Evolutionary conservation across 2,329 filamentous ascomycete species (phyloP).

Genomic region (Cladosporium sp.): DNA sequence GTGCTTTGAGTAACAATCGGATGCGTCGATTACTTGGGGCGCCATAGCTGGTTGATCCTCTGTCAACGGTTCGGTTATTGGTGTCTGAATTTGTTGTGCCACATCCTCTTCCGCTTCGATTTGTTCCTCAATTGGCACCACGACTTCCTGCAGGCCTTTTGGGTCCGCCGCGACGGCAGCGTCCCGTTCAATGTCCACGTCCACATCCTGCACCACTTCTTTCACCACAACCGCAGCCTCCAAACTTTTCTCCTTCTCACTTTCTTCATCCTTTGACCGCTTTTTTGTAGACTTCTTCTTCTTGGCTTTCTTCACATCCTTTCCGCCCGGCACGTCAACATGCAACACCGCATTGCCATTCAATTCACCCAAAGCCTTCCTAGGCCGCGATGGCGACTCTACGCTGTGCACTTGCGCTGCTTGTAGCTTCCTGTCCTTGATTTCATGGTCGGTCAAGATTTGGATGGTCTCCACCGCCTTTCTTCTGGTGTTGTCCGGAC

Average conservation of each 20-base stretch:
- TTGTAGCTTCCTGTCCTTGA: background rate
- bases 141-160: background rate
- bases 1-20: slow-evolving; percentile 31
- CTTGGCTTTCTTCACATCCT: slow-evolving; percentile 20
- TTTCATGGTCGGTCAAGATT: background rate
- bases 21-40: background rate
- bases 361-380: slow-evolving; percentile 29
- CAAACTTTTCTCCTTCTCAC: slow-evolving; percentile 7
- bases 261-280: slow-evolving; percentile 18
- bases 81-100: background rate
- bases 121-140: background rate
- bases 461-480: slow-evolving; percentile 12
- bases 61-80: background rate
- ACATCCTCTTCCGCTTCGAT: background rate
- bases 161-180: background rate
- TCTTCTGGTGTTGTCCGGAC: slow-evolving; percentile 29
- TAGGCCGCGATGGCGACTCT: slow-evolving; percentile 18
- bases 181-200: background rate
- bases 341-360: slow-evolving; percentile 29
- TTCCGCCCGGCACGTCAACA: slow-evolving; percentile 21
- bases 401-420: background rate
- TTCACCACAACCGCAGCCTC: background rate
- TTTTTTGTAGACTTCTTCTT: slow-evolving; percentile 19
- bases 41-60: background rate
- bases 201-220: background rate